Conservation (phyloP, 176 grass and related monocot species). For the Melocanna baccifera region DNA sequence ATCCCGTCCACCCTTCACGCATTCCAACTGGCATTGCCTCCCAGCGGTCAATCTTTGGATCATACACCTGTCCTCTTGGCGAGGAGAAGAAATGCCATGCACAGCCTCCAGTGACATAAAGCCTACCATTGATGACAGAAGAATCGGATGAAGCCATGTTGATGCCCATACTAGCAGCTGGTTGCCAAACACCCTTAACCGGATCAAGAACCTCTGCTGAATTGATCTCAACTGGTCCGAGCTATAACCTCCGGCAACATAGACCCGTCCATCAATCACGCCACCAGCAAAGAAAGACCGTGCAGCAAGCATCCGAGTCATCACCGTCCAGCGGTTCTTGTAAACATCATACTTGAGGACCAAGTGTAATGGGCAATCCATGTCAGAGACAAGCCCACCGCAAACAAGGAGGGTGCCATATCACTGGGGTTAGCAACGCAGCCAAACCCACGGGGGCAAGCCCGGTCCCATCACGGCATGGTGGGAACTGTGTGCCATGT, state of each 20-base stretch:
- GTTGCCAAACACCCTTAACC: conserved; percentile 51
- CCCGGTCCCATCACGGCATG: conserved; percentile 84
- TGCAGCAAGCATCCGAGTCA: conserved; percentile 67
- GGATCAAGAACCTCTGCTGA: conserved; percentile 74
- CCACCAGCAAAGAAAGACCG: conserved; percentile 90
- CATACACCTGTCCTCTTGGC: conserved; percentile 75
- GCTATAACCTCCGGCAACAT: conserved; percentile 89
- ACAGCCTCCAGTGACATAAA: conserved; percentile 81
- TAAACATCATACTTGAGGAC: conserved; percentile 76
- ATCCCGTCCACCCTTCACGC: conserved; percentile 90
- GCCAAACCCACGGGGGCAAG: conserved; percentile 78
- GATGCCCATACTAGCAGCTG: conserved; percentile 60
- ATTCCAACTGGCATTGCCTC: conserved; percentile 75
- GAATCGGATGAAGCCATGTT: conserved; percentile 88
- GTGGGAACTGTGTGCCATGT: conserved; percentile 80
- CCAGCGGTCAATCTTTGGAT: conserved; percentile 59
- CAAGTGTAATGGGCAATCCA: conserved; percentile 91
- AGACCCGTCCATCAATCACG: conserved; percentile 62
- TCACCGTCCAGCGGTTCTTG: conserved; percentile 66
- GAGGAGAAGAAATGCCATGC: conserved; percentile 89
- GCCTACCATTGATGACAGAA: conserved; percentile 53
- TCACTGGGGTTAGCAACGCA: conserved; percentile 62
- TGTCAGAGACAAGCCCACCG: conserved; percentile 83
- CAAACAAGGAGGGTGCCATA: conserved; percentile 72
- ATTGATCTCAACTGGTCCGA: conserved; percentile 71